Conservation (phyloP, 2,329 filamentous ascomycete species). For the Diaporthe humulicola region DNA sequence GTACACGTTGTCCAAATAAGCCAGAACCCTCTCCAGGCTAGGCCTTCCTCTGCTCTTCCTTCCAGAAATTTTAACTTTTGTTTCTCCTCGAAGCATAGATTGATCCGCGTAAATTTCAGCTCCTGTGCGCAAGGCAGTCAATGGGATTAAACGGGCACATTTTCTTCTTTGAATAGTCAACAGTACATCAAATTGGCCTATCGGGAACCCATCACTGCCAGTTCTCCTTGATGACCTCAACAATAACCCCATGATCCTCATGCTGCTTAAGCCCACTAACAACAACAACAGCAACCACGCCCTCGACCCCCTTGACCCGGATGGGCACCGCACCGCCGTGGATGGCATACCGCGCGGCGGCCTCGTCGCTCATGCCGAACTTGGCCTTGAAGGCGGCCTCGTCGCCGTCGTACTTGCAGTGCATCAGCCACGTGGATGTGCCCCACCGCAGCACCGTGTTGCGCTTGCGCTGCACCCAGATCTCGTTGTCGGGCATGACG, state of each 20-base stretch:
- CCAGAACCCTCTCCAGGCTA: too few relatives aligned
- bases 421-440: constrained; percentile 77
- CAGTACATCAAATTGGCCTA: too few relatives aligned
- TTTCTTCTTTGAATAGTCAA: too few relatives aligned
- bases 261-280: constrained; percentile 83
- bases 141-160: too few relatives aligned
- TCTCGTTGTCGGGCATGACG: constrained; percentile 78
- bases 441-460: constrained; percentile 81
- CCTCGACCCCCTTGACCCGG: constrained; percentile 79
- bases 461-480: constrained; percentile 79
- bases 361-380: constrained; percentile 70
- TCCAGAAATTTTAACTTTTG: too few relatives aligned
- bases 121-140: too few relatives aligned
- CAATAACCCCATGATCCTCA: constrained; percentile 82
- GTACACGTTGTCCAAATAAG: too few relatives aligned
- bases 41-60: too few relatives aligned
- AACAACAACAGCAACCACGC: constrained; percentile 80
- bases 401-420: constrained; percentile 74
- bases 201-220: constrained; percentile 49
- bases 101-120: too few relatives aligned
- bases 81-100: too few relatives aligned
- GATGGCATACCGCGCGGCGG: constrained; percentile 76
- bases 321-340: constrained; percentile 84
- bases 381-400: constrained; percentile 75
- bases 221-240: constrained; percentile 73